These are phyloP conservation scores for Paecilomyces sp. DNA, from an alignment of 2,329 filamentous ascomycete species.

Conservation along the genomic window DNA sequence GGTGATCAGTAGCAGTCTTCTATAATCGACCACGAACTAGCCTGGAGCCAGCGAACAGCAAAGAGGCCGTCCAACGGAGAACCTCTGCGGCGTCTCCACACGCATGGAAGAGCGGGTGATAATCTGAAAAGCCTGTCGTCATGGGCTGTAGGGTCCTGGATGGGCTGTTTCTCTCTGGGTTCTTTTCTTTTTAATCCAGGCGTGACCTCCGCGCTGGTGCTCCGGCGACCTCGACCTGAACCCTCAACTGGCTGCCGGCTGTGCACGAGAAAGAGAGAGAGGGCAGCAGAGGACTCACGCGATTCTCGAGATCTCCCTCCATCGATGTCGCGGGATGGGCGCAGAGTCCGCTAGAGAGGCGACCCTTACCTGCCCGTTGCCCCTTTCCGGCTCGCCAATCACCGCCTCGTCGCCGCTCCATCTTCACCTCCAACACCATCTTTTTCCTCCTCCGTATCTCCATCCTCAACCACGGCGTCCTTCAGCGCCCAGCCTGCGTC, in stretches of 20 bases:
- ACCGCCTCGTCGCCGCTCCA: slow-evolving; percentile 7
- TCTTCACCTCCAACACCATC: not conserved
- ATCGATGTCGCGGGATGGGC: not conserved
- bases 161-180: not conserved
- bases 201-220: not conserved
- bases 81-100: slow-evolving; percentile 1
- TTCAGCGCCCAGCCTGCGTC: slow-evolving; percentile 12
- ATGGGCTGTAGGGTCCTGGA: not conserved
- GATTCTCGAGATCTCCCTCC: not conserved
- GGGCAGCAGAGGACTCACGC: not conserved
- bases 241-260: not conserved
- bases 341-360: not conserved
- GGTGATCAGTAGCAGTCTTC: not conserved
- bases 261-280: not conserved
- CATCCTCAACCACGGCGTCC: slow-evolving; percentile 20
- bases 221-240: not conserved
- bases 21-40: not conserved
- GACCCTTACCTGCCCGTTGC: not conserved
- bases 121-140: not conserved
- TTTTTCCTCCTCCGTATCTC: not conserved
- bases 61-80: slow-evolving; percentile 3
- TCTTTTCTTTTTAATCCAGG: not conserved
- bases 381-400: slow-evolving; percentile 14
- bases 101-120: not conserved
- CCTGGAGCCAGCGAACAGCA: slow-evolving; percentile 3